A percentile compares a stretch with the other conserved stretches of the same genome.
These are phyloP conservation scores for Cornus florida DNA, from an alignment of 148 eudicot species.

Conservation along the genomic window DNA sequence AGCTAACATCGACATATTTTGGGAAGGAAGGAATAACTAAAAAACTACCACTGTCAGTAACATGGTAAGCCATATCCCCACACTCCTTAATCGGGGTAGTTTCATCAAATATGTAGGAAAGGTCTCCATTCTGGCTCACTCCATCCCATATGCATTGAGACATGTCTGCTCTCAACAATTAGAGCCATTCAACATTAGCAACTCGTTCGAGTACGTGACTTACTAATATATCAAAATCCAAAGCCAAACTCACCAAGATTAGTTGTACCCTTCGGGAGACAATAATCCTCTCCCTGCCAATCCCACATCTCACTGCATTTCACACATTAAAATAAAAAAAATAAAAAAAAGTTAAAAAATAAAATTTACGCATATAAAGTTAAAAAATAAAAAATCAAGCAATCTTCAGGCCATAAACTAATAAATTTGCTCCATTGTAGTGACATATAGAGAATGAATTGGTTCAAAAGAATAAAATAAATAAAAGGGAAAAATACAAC, in stretches of 20 bases:
- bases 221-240: not conserved
- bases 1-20: not conserved
- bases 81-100: constrained; percentile 81
- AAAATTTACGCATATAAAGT: not conserved
- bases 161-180: constrained; percentile 33
- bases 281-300: constrained; percentile 51
- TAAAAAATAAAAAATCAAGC: not conserved
- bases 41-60: constrained; percentile 32
- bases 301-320: constrained; percentile 52
- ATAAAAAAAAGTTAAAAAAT: too few species aligned
- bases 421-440: not conserved
- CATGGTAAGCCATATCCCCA: constrained; percentile 58
- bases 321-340: too few species aligned
- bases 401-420: not conserved
- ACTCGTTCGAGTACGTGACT: constrained; percentile 5
- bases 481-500: not conserved
- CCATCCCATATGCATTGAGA: constrained; percentile 52
- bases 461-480: not conserved
- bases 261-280: constrained; percentile 32
- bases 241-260: constrained; percentile 42
- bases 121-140: constrained; percentile 41
- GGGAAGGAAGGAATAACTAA: not conserved
- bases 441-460: not conserved
- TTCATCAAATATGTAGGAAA: constrained; percentile 56
- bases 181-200: not conserved